Evolutionary conservation across 2,329 filamentous ascomycete species (phyloP), one percentile per base, ranked within the genome.

Genomic region (Monosporascus sp.): DNA sequence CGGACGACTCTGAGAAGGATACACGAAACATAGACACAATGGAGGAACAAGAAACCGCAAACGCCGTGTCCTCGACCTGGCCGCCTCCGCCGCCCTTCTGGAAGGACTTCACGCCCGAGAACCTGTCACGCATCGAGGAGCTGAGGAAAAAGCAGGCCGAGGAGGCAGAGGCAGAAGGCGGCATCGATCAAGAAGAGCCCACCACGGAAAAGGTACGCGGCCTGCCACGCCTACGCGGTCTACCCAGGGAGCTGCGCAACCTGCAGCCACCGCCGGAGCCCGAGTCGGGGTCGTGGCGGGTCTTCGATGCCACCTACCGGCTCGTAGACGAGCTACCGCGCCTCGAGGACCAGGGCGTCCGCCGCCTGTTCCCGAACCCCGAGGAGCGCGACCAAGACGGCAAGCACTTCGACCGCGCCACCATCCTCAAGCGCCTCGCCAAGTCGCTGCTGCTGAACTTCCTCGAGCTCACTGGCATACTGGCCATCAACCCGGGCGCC

Each of bases 81-180:
- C 93, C 94, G 24, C 83, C 88, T 50, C 94, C 94, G 25, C 94
- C 94, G 25, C 85, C 87, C 1, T 96, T 97, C 73, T 97, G 89
- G 85, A 86, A 87, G 60, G 80, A 89, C 68, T 97, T 97, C 72
- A 96, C 90, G 0, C 70, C 83, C 3, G 83, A 87, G 27, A 95
- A 93, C 65, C 64, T 89, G 50, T 72, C 81, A 15, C 83, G 82
- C 4, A 71, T 80, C 51, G 69, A 73, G 6, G 68, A 72, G 22
- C 60, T 81, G 15, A 74, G 72, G 49, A 68, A 68, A 46, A 62
- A 72, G 1, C 67, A 74, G 53, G 66, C 71, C 31, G 67, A 69
- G 11, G 62, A 65, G 11, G 52, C 52, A 7, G 61, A 53, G 55
- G 67, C 54, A 46, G 31, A 34, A 11, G 31, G 31, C 31, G 5